A percentile compares a stretch with the other conserved stretches of the same genome.
Conservation (phyloP, 2,329 filamentous ascomycete genomes). For the Fusarium domesticum region DNA sequence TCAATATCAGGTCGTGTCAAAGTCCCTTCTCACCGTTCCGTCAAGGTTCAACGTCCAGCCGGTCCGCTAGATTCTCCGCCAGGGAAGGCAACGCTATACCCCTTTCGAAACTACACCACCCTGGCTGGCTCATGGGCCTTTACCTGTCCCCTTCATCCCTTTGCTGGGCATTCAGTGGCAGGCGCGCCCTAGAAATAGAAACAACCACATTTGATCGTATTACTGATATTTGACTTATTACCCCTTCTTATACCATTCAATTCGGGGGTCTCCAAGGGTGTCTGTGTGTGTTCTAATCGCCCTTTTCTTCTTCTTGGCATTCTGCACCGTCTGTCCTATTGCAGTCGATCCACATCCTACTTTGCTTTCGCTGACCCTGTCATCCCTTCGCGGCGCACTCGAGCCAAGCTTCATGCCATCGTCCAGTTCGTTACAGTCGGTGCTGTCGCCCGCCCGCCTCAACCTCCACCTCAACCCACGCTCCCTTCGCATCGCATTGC, state of each 20-base stretch:
- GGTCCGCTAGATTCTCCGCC: conserved; percentile 15
- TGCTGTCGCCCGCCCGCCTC: conserved; percentile 12
- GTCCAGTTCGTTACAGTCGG: conserved; percentile 20
- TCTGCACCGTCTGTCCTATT: neutral
- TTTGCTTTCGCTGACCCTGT: neutral
- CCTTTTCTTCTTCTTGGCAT: neutral
- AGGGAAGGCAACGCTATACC: neutral
- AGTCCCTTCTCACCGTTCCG: neutral
- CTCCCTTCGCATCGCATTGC: conserved; percentile 4
- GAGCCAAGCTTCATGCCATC: conserved; percentile 25
- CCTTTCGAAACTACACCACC: neutral
- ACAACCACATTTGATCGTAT: too few relatives aligned
- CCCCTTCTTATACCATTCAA: conserved; percentile 17
- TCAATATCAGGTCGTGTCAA: too few relatives aligned
- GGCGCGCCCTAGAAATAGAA: too few relatives aligned
- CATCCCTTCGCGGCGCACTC: conserved; percentile 10
- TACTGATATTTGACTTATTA: conserved; percentile 18
- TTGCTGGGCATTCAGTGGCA: too few relatives aligned
- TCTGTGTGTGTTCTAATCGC: conserved; percentile 1
- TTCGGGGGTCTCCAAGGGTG: conserved; percentile 10
- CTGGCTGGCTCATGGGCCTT: too few relatives aligned
- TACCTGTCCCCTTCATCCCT: too few relatives aligned
- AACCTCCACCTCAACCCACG: neutral
- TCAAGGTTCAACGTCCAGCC: neutral
- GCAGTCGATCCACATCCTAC: conserved; percentile 3